phyloP scores from a whole-genome alignment of 176 grass and related monocot genomes.

The Canna indica region DNA sequence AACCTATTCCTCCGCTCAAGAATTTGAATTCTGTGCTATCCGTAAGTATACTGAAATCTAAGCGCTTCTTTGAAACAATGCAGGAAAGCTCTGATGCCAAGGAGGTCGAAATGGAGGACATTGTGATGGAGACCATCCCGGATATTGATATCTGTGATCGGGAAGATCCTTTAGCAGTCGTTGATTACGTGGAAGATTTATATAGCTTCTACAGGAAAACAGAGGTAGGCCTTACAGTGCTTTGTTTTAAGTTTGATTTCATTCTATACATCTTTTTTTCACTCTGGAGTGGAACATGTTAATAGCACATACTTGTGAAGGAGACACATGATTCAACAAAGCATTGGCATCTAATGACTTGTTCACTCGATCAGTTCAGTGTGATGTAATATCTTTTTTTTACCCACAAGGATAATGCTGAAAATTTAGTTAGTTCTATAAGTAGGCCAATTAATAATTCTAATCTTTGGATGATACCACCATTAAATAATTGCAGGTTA shows the following conservation, averaged over 20 bases:
- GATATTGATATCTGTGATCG: constrained; percentile 68
- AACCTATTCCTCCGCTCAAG: background rate
- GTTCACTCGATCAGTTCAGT: too few relatives aligned
- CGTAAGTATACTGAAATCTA: background rate
- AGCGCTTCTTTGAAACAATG: background rate
- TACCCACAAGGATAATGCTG: background rate
- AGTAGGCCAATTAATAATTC: background rate
- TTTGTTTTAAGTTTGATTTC: background rate
- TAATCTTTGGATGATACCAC: background rate
- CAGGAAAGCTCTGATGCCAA: constrained; percentile 48
- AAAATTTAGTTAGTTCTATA: background rate
- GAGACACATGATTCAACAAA: too few relatives aligned
- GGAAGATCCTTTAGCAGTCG: constrained; percentile 64
- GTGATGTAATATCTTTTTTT: too few relatives aligned
- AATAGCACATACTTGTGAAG: background rate
- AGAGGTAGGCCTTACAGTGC: constrained; percentile 39
- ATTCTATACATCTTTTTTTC: background rate
- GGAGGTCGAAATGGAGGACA: constrained; percentile 85
- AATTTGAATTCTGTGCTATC: constrained; percentile 2
- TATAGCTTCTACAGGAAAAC: constrained; percentile 50
- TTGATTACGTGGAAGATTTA: constrained; percentile 81
- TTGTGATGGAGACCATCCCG: constrained; percentile 40
- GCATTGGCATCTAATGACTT: too few relatives aligned
- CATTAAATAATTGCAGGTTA: constrained; percentile 24
- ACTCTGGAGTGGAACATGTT: too few relatives aligned